Evolutionary conservation across 192 early-diverging fungal species (phyloP).

Genomic region (Piromyces sp.): DNA sequence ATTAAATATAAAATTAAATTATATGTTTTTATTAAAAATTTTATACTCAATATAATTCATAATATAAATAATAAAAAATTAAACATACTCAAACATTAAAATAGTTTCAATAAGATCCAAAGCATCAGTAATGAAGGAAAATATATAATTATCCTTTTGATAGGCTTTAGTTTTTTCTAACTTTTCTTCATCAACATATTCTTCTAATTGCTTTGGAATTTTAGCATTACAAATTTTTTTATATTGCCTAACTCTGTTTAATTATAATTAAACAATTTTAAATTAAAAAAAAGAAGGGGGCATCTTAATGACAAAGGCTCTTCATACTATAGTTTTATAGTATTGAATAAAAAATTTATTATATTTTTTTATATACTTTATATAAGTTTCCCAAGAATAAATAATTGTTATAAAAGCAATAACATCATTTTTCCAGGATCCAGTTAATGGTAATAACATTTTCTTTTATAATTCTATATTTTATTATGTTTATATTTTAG

Average conservation of each 20-base stretch:
- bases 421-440: background rate
- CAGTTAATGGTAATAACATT: background rate
- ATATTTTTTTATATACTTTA: constrained; percentile 24
- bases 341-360: too few relatives aligned
- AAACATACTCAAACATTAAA: constrained; percentile 44
- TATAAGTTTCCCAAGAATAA: constrained; percentile 66
- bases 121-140: constrained; percentile 46
- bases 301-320: too few relatives aligned
- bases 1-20: too few relatives aligned
- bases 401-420: constrained; percentile 10
- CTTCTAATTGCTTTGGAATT: constrained; percentile 49
- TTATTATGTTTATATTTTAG: too few relatives aligned
- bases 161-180: constrained; percentile 73
- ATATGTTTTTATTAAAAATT: too few relatives aligned
- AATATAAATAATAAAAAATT: constrained; percentile 56
- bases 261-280: too few relatives aligned
- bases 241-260: constrained; percentile 21
- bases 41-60: constrained; percentile 32
- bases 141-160: constrained; percentile 63
- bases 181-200: constrained; percentile 54
- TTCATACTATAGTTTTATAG: too few relatives aligned
- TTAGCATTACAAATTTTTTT: background rate
- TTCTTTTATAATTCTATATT: background rate
- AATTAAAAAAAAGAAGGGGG: too few relatives aligned
- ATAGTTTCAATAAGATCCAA: constrained; percentile 51